Conservation (phyloP, 495 filamentous ascomycete genomes). For the Achaetomiella virescens region DNA sequence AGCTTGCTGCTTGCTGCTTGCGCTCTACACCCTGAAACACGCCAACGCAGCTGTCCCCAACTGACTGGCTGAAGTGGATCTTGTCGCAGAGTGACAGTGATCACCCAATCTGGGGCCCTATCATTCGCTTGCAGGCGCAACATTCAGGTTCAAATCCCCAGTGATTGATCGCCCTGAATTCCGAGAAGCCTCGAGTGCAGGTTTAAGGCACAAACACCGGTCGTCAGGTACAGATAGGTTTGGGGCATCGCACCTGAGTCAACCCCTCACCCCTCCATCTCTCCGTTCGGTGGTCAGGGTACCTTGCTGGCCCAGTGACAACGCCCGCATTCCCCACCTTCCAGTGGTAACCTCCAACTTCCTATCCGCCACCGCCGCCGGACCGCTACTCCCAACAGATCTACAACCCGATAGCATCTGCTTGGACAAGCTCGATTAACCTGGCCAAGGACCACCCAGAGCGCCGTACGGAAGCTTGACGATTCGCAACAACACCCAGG, state of each 20-base stretch:
- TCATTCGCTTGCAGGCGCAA: background rate
- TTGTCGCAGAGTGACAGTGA: background rate
- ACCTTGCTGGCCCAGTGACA: background rate
- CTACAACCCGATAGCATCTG: no score
- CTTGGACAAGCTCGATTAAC: background rate
- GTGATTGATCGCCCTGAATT: background rate
- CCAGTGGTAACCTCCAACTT: background rate
- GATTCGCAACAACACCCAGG: background rate
- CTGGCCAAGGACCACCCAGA: background rate
- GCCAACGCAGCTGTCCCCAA: background rate
- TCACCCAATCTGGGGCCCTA: background rate
- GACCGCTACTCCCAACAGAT: background rate
- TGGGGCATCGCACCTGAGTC: slow-evolving; percentile 3
- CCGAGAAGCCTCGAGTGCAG: background rate
- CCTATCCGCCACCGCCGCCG: slow-evolving; percentile 3
- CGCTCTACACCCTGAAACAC: slow-evolving; percentile 3
- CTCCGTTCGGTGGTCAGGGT: background rate
- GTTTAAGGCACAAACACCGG: slow-evolving; percentile 3
- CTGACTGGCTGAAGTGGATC: slow-evolving; percentile 7
- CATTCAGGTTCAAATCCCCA: background rate
- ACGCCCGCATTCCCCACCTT: slow-evolving; percentile 6
- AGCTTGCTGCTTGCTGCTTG: background rate
- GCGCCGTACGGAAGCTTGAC: no score
- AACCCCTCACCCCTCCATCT: slow-evolving; percentile 2
- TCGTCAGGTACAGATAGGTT: slow-evolving; percentile 1